Evolutionary conservation across 768 basidiomycete species (phyloP).

Genomic region (Nidularia sp.): DNA sequence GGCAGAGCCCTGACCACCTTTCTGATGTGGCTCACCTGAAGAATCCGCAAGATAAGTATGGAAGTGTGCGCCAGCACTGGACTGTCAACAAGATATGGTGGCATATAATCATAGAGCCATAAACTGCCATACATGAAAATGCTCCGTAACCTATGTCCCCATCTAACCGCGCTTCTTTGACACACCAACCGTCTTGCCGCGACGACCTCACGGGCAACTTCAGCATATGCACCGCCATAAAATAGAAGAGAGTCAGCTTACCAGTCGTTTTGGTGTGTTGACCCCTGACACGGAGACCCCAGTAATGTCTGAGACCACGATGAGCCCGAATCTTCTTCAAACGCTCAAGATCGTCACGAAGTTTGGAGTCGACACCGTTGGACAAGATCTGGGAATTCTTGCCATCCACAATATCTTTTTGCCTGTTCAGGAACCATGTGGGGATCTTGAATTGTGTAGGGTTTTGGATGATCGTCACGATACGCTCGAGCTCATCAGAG

Average conservation of each 20-base stretch:
- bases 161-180: conserved; percentile 79
- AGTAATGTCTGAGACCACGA: conserved; percentile 88
- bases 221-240: neutral
- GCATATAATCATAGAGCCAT: neutral
- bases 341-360: conserved; percentile 96
- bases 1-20: too few relatives aligned
- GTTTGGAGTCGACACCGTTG: conserved; percentile 95
- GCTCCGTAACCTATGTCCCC: neutral
- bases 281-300: conserved; percentile 94
- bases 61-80: too few relatives aligned
- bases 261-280: conserved; percentile 99
- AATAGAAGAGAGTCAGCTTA: conserved; percentile 24
- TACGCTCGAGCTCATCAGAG: conserved; percentile 82
- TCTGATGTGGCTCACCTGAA: too few relatives aligned
- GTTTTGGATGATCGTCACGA: conserved; percentile 99
- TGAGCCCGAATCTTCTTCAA: conserved; percentile 99
- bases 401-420: conserved; percentile 96
- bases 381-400: conserved; percentile 96
- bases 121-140: too few relatives aligned
- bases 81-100: neutral
- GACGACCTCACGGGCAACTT: conserved; percentile 57
- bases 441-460: conserved; percentile 99
- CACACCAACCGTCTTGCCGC: conserved; percentile 94
- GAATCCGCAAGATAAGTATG: too few relatives aligned
- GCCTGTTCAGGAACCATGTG: conserved; percentile 98